These are phyloP conservation scores for Phialophora tarda DNA, from an alignment of 2,329 filamentous ascomycete genomes.

Conservation along the genomic window DNA sequence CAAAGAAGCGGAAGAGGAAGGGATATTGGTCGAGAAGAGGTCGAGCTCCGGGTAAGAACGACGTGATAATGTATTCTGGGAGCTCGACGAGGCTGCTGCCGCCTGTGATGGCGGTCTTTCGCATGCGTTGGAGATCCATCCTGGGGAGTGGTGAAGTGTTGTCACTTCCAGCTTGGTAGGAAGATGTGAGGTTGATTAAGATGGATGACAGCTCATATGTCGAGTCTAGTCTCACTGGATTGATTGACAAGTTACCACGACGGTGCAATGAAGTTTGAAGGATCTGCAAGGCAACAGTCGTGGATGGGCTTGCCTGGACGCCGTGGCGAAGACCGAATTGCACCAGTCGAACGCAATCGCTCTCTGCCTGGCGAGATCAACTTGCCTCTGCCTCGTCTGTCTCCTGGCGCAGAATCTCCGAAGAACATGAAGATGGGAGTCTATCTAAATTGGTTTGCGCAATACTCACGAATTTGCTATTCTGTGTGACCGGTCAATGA, in stretches of 20 bases:
- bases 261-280: slow-evolving; percentile 7
- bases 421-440: not conserved
- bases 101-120: slow-evolving; percentile 21
- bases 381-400: not conserved
- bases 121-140: slow-evolving; percentile 33
- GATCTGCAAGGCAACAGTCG: slow-evolving; percentile 22
- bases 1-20: slow-evolving; percentile 36
- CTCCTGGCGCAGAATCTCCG: not conserved
- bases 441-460: not conserved
- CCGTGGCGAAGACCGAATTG: not conserved
- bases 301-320: not conserved
- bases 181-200: slow-evolving; percentile 2
- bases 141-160: not conserved
- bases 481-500: slow-evolving; percentile 1
- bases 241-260: not conserved
- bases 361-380: not conserved
- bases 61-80: slow-evolving; percentile 37
- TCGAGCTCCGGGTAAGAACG: slow-evolving; percentile 37
- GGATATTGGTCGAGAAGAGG: slow-evolving; percentile 38
- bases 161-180: not conserved
- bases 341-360: not conserved
- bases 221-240: slow-evolving; percentile 13
- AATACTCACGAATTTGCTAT: not conserved
- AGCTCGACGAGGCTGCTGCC: slow-evolving; percentile 33
- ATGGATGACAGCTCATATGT: slow-evolving; percentile 19